Percentiles rank a stretch among this genome's conserved stretches.
phyloP scores from a whole-genome alignment of 2,329 filamentous ascomycete genomes.

The Cladophialophora carrionii region DNA sequence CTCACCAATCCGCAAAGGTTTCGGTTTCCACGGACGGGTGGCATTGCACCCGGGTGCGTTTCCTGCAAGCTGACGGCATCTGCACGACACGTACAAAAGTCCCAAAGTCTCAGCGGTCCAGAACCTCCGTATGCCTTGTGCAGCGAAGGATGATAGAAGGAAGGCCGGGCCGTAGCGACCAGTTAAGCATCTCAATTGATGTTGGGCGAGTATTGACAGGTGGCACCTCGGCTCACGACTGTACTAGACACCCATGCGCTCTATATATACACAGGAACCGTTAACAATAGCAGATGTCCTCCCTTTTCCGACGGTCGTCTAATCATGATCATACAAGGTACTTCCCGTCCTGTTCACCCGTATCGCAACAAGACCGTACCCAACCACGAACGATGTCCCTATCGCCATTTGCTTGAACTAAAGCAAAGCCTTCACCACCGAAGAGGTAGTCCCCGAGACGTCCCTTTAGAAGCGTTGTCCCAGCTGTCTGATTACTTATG shows the following conservation, averaged over 20 bases:
- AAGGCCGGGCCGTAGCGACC: not conserved
- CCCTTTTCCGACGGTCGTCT: not conserved
- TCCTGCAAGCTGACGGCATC: slow-evolving; percentile 13
- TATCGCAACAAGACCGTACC: not conserved
- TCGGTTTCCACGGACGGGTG: too few relatives aligned
- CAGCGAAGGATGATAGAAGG: not conserved
- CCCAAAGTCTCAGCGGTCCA: too few relatives aligned
- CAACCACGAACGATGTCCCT: not conserved
- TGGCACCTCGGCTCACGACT: not conserved
- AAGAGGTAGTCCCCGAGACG: not conserved
- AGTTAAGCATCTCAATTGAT: not conserved
- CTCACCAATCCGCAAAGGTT: slow-evolving; percentile 3
- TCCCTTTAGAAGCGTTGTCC: not conserved
- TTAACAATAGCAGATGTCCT: not conserved
- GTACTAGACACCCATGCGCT: not conserved
- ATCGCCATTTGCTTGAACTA: not conserved
- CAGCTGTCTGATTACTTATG: slow-evolving; percentile 3
- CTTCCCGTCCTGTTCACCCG: not conserved
- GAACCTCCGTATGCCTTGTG: not conserved
- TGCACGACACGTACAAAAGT: not conserved
- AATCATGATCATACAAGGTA: not conserved
- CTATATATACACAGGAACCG: not conserved
- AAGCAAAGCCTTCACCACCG: not conserved
- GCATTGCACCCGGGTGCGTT: slow-evolving; percentile 13
- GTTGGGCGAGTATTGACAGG: not conserved